Percentiles rank a stretch among this genome's conserved stretches.
Evolutionary conservation across 208 protist genomes (phyloP).

Genomic region (Acanthamoeba triangularis): DNA sequence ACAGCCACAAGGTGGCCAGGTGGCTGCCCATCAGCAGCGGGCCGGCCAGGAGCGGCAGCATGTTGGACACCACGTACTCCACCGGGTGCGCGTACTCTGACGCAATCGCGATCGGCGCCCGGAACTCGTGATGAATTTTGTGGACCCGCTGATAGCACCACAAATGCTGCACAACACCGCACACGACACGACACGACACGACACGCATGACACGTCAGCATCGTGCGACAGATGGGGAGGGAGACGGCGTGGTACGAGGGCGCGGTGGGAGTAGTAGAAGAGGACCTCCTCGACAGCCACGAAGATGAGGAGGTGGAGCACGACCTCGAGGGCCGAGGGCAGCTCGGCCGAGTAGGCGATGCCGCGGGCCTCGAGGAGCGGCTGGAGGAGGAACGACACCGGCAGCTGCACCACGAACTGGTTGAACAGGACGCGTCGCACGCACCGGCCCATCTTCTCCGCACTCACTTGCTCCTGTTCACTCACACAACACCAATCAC

Average conservation of each 20-base stretch:
- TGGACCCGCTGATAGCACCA: conserved; percentile 19
- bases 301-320: not conserved
- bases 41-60: conserved; percentile 15
- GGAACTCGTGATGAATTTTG: conserved; percentile 57
- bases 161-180: not conserved
- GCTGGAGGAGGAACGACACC: conserved; percentile 10
- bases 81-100: conserved; percentile 28
- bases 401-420: conserved; percentile 22
- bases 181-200: not conserved
- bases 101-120: not conserved
- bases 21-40: conserved; percentile 45
- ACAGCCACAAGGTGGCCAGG: conserved; percentile 27
- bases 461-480: not conserved
- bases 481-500: not conserved
- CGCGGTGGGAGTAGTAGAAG: conserved; percentile 40
- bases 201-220: not conserved
- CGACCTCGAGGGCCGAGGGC: not conserved
- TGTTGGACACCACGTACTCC: not conserved
- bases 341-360: not conserved
- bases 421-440: not conserved
- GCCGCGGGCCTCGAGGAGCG: not conserved
- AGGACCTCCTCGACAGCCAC: conserved; percentile 1
- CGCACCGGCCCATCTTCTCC: not conserved
- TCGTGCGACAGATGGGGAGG: not conserved
- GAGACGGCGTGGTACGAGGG: not conserved